phyloP scores from a whole-genome alignment of 2,329 filamentous ascomycete genomes.

The Coniella lustricola region DNA sequence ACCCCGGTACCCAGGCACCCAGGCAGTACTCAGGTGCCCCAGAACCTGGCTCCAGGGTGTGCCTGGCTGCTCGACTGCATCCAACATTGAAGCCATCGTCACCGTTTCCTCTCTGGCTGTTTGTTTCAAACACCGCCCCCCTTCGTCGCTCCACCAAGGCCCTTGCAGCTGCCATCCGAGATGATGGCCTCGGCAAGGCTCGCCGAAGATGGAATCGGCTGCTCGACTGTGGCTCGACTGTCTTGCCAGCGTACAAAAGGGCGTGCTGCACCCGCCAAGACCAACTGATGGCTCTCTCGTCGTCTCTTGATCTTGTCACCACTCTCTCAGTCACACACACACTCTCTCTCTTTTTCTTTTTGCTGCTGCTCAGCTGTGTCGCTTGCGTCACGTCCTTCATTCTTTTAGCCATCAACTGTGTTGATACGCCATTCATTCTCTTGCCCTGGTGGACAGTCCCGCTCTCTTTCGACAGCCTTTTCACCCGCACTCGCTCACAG shows the following conservation, averaged over 20 bases:
- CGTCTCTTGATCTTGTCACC: not conserved
- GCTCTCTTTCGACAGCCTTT: not conserved
- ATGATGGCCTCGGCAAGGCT: constrained; percentile 1
- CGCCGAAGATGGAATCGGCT: constrained; percentile 1
- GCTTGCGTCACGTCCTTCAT: constrained; percentile 12
- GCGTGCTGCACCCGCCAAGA: not conserved
- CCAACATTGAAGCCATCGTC: no score
- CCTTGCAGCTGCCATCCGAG: constrained; percentile 8
- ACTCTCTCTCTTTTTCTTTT: constrained; percentile 3
- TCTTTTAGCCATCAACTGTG: constrained; percentile 9
- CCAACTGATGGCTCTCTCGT: not conserved
- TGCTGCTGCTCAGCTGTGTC: constrained; percentile 6
- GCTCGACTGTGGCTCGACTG: not conserved
- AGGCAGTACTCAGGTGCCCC: no score
- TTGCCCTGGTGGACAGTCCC: constrained; percentile 10
- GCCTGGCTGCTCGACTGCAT: no score
- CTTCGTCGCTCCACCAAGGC: not conserved
- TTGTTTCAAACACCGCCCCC: constrained; percentile 3
- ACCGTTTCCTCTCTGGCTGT: not conserved
- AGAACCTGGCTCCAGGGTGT: no score
- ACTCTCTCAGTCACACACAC: constrained; percentile 1
- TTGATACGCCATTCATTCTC: constrained; percentile 14
- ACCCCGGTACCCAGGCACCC: no score
- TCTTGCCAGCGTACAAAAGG: constrained; percentile 2
- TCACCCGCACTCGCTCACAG: not conserved